Base-by-base conservation (phyloP, 805 yeast species). In the Starmerella vitae region DNA sequence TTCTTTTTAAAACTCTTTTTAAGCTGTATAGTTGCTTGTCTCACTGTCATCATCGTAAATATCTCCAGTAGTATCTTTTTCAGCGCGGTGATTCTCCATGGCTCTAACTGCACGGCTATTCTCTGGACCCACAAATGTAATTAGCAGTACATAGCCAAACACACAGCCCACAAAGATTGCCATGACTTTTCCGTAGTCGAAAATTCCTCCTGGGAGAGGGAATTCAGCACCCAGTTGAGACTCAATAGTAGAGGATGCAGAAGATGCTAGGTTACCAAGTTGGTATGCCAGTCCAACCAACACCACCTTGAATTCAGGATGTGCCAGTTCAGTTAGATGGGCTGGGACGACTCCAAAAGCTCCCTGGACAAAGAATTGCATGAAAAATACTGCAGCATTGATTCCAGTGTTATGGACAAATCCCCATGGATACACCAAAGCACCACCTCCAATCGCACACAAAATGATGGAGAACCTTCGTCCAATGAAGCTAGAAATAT, bases 321-420 rank as follows among this genome's bases (percentile, higher is more conserved):
- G 78, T 12, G 80, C 69, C 36, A 78, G 62, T 56, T 78, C 86
- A 22, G 75, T 63, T 30, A 78, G 60, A 56, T 76, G 75, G 31
- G 75, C 68, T 14, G 85, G 82, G 10, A 72, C 65, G 34, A 78
- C 71, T 45, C 85, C 84, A 79, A 82, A 78, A 5, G 76, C 75
- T 25, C 84, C 85, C 63, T 74, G 77, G 4, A 77, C 78, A 39
- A 71, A 70, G 51, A 71, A 68, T 54, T 76, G 80, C 52, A 76
- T 53, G 61, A 75, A 75, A 58, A 77, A 77, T 5, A 61, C 74
- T 1, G 76, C 75, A 22, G 76, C 78, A 44, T 69, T 71, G 45
- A 71, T 65, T 20, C 74, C 68, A 14, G 66, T 65, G 30, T 53
- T 57, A 20, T 53, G 52, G 15, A 62, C 54, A 51, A 70, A 72